Evolutionary conservation across 495 filamentous ascomycete species (phyloP).

Genomic region (Hyaloscypha finlandica): DNA sequence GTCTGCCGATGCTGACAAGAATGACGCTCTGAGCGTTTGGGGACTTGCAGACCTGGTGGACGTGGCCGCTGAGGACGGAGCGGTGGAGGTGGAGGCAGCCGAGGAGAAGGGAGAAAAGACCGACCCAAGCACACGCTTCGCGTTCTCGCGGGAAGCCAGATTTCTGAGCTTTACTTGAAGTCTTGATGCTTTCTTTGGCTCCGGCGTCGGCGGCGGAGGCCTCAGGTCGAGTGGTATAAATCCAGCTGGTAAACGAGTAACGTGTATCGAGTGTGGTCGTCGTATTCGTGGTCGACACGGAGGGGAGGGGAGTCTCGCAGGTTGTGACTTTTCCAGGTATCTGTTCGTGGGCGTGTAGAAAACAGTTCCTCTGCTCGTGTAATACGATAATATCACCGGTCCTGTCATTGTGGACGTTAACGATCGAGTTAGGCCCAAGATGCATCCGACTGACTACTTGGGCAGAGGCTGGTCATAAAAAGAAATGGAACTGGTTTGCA

Average conservation of each 20-base stretch:
- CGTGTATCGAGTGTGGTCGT: conserved; percentile 57
- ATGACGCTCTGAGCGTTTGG: conserved; percentile 17
- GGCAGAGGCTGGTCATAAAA: conserved; percentile 12
- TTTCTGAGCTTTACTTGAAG: conserved; percentile 36
- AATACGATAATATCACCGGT: conserved; percentile 9
- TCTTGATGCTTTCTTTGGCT: conserved; percentile 32
- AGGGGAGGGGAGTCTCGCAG: conserved; percentile 40
- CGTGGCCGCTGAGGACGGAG: conserved; percentile 26
- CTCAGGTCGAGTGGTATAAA: conserved; percentile 51
- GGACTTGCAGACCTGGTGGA: conserved; percentile 25
- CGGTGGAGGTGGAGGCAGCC: conserved; percentile 17
- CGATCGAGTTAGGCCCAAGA: conserved; percentile 3
- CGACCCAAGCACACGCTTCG: conserved; percentile 39
- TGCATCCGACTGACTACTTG: neutral
- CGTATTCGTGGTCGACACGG: conserved; percentile 52
- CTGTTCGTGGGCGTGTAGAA: conserved; percentile 21
- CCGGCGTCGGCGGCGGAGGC: conserved; percentile 30
- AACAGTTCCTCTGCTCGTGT: conserved; percentile 25
- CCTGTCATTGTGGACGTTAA: conserved; percentile 31
- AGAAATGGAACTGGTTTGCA: neutral
- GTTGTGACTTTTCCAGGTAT: conserved; percentile 6
- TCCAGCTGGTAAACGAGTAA: conserved; percentile 53
- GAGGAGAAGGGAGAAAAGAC: conserved; percentile 35
- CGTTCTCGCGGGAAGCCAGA: conserved; percentile 39
- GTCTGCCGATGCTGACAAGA: conserved; percentile 24